These are phyloP conservation scores for Aureobasidium sp. DNA, from an alignment of 2,329 filamentous ascomycete genomes.

Conservation along the genomic window DNA sequence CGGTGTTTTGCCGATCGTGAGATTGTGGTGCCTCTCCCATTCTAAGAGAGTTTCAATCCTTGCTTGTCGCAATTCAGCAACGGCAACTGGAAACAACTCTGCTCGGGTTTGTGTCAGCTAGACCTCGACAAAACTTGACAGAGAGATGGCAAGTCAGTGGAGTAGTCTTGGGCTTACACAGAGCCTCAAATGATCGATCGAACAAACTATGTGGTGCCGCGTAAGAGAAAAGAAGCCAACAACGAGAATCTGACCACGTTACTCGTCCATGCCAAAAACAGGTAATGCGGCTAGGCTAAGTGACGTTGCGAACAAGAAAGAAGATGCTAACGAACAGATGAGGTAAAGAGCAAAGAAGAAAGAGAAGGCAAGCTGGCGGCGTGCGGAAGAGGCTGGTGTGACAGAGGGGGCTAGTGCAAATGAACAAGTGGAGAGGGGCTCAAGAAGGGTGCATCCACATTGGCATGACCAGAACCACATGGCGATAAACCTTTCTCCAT, in stretches of 20 bases:
- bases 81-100: background rate
- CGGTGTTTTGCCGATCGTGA: background rate
- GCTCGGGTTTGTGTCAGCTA: background rate
- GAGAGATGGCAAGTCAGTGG: background rate
- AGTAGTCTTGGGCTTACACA: background rate
- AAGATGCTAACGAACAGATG: background rate
- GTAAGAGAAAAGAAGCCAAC: background rate
- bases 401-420: constrained; percentile 1
- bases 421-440: constrained; percentile 7
- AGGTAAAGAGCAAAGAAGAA: background rate
- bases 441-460: background rate
- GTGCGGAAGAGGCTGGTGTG: background rate
- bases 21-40: constrained; percentile 1
- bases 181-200: background rate
- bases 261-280: background rate
- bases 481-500: background rate
- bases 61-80: background rate
- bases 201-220: background rate
- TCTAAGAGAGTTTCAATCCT: background rate
- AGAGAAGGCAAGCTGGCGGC: background rate
- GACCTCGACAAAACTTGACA: background rate
- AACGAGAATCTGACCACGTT: constrained; percentile 5
- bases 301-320: background rate
- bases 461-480: background rate
- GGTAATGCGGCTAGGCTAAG: background rate